Evolutionary conservation across 352 stramenopile species (phyloP).

Genomic region (Pythium folliculosum): DNA sequence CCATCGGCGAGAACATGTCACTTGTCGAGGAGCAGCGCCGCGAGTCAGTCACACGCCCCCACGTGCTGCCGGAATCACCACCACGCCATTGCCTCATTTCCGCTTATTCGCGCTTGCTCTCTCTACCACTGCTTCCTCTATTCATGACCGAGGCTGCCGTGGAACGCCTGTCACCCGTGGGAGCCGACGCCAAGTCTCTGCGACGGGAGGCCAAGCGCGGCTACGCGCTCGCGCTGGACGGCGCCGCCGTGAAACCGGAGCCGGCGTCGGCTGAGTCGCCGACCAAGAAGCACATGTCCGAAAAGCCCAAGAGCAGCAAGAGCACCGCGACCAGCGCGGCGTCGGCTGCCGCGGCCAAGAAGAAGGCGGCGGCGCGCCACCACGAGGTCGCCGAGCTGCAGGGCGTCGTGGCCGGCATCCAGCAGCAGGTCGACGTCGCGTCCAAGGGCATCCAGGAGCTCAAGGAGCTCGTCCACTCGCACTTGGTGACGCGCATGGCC

Average conservation of each 20-base stretch:
- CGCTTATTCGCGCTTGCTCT: no score
- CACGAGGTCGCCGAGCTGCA: conserved; percentile 28
- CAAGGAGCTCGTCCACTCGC: conserved; percentile 27
- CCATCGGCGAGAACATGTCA: conserved; percentile 18
- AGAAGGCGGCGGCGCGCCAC: conserved; percentile 20
- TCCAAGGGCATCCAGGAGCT: conserved; percentile 35
- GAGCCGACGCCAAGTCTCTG: conserved; percentile 29
- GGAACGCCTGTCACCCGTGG: conserved; percentile 25
- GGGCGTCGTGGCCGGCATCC: conserved; percentile 27
- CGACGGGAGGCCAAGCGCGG: conserved; percentile 24
- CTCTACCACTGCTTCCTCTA: neutral
- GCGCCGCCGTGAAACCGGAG: conserved; percentile 10
- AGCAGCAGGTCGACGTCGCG: conserved; percentile 31
- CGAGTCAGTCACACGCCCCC: neutral
- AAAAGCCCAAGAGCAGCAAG: conserved; percentile 20
- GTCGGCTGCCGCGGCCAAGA: neutral
- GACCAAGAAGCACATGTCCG: conserved; percentile 14
- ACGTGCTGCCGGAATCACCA: neutral
- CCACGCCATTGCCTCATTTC: neutral
- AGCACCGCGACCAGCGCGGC: neutral
- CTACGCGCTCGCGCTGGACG: conserved; percentile 1
- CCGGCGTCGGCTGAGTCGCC: conserved; percentile 9
- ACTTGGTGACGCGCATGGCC: conserved; percentile 4
- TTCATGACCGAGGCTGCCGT: neutral
- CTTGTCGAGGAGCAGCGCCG: neutral